Evolutionary conservation across 441 rosid genomes (phyloP).

Genomic region (Biscutella auriculata): DNA sequence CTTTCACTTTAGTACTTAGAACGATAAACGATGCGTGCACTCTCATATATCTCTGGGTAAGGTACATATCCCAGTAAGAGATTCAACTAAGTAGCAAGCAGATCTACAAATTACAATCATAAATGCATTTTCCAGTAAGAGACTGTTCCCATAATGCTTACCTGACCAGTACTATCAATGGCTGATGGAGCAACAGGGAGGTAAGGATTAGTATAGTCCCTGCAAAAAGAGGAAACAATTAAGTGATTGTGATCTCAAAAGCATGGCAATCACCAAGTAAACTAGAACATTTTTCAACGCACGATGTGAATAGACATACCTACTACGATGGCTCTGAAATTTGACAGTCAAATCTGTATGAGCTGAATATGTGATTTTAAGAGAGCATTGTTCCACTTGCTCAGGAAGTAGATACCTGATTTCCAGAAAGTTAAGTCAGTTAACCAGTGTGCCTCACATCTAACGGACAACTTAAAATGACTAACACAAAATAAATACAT

Average conservation of each 20-base stretch:
- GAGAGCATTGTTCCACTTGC: slow-evolving; percentile 58
- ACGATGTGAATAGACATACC: slow-evolving; percentile 28
- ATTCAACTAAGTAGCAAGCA: neutral
- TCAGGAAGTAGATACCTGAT: slow-evolving; percentile 82
- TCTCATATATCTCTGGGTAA: neutral
- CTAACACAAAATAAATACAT: too few relatives aligned
- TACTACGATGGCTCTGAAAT: slow-evolving; percentile 94
- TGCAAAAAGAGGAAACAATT: slow-evolving; percentile 19
- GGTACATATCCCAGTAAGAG: neutral
- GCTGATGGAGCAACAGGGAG: slow-evolving; percentile 99
- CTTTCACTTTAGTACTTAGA: neutral
- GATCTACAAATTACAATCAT: neutral
- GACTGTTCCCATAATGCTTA: slow-evolving; percentile 14
- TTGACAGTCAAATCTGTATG: slow-evolving; percentile 97
- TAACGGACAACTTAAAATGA: too few relatives aligned
- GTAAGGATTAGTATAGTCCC: slow-evolving; percentile 92
- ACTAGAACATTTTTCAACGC: slow-evolving; percentile 8
- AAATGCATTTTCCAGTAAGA: neutral
- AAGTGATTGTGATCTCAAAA: neutral
- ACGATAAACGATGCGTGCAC: neutral
- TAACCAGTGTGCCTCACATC: neutral
- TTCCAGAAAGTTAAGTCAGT: slow-evolving; percentile 18
- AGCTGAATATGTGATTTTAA: slow-evolving; percentile 93
- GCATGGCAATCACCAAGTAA: neutral
- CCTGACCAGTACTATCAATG: slow-evolving; percentile 82